Evolutionary conservation across 257 asterid genomes (phyloP).

Genomic region (Eucommia ulmoides): DNA sequence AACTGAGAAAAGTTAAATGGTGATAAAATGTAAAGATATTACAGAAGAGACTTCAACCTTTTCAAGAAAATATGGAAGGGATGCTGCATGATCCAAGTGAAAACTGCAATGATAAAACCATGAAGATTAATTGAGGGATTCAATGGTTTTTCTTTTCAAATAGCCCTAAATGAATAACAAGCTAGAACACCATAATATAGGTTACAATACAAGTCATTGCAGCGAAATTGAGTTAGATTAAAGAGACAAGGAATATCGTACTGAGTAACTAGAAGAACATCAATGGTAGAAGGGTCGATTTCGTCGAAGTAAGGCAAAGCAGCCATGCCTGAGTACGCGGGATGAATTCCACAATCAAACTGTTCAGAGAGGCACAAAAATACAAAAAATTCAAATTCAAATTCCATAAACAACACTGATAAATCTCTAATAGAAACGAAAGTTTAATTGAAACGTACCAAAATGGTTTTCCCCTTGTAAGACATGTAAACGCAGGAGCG

Average conservation of each 20-base stretch:
- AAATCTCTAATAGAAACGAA: too few relatives aligned
- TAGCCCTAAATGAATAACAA: too few relatives aligned
- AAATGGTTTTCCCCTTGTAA: constrained; percentile 72
- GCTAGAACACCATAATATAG: too few relatives aligned
- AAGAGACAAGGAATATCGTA: too few relatives aligned
- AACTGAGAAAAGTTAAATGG: too few relatives aligned
- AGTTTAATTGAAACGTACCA: too few relatives aligned
- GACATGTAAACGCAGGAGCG: constrained; percentile 90
- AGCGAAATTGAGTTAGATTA: too few relatives aligned
- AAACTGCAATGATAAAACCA: constrained; percentile 53
- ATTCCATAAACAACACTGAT: too few relatives aligned
- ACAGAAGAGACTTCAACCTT: constrained; percentile 51
- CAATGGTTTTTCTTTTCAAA: too few relatives aligned
- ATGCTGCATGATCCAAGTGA: constrained; percentile 99
- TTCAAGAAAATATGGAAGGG: constrained; percentile 93
- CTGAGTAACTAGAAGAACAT: constrained; percentile 93
- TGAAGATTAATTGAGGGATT: too few relatives aligned
- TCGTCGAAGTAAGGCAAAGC: constrained; percentile 98
- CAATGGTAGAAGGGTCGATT: constrained; percentile 76
- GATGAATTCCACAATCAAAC: constrained; percentile 99
- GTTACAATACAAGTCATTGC: too few relatives aligned
- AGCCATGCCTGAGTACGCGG: constrained; percentile 92
- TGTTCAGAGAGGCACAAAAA: constrained; percentile 12
- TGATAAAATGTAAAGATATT: too few relatives aligned
- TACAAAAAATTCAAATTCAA: neutral